Evolutionary conservation across 2,329 filamentous ascomycete genomes (phyloP).

Genomic region (Talaromyces pinophilus): DNA sequence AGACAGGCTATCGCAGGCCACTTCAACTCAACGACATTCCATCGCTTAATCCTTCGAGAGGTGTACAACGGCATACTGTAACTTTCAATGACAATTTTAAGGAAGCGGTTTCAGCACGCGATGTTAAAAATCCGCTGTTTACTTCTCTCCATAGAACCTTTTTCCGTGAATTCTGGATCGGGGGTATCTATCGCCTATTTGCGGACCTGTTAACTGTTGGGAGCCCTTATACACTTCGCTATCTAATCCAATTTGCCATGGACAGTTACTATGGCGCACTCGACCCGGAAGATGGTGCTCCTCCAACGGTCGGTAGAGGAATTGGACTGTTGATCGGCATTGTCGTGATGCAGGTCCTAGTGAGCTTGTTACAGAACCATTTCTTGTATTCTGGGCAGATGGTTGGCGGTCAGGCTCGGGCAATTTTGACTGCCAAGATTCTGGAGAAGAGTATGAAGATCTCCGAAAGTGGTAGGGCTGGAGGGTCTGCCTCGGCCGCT

Average conservation of each 20-base stretch:
- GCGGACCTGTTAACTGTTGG: background rate
- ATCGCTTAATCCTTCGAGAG: slow-evolving; percentile 3
- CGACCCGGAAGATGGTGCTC: background rate
- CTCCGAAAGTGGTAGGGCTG: slow-evolving; percentile 1
- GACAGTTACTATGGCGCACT: background rate
- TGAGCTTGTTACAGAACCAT: slow-evolving; percentile 5
- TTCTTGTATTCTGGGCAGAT: slow-evolving; percentile 8
- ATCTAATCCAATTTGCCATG: slow-evolving; percentile 3
- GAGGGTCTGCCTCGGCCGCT: background rate
- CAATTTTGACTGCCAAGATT: slow-evolving; percentile 1
- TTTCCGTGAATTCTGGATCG: slow-evolving; percentile 11
- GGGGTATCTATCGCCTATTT: slow-evolving; percentile 9
- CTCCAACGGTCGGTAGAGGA: background rate
- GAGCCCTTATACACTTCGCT: slow-evolving; percentile 10
- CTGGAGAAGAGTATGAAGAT: slow-evolving; percentile 12
- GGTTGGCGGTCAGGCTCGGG: slow-evolving; percentile 12
- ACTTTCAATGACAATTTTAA: slow-evolving; percentile 5
- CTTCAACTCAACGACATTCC: slow-evolving; percentile 11
- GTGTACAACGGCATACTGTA: slow-evolving; percentile 3
- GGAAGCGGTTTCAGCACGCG: background rate
- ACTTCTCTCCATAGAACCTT: slow-evolving; percentile 8
- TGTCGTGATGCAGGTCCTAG: slow-evolving; percentile 11
- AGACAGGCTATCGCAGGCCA: slow-evolving; percentile 13
- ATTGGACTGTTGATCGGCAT: slow-evolving; percentile 4
- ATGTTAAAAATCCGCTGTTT: slow-evolving; percentile 5